These are phyloP conservation scores for Cucurbitaria berberidis DNA, from an alignment of 2,329 filamentous ascomycete genomes.

Conservation along the genomic window DNA sequence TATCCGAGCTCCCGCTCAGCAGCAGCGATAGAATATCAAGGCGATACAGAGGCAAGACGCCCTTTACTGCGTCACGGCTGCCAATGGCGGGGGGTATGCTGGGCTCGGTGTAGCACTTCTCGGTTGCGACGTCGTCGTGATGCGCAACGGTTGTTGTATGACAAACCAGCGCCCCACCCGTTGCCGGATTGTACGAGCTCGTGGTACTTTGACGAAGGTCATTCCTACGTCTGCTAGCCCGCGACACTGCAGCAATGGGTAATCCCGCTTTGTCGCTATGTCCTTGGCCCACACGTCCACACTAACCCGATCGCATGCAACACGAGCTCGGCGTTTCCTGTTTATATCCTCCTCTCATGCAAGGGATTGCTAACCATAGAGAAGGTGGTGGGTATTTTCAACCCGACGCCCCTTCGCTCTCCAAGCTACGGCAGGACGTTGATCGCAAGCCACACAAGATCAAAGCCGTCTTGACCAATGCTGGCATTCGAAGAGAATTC, in stretches of 20 bases:
- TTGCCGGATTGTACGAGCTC: not conserved
- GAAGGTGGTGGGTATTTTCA: slow-evolving; percentile 81
- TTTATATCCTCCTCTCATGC: not conserved
- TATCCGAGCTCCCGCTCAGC: not conserved
- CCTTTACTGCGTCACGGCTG: not conserved
- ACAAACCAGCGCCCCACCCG: not conserved
- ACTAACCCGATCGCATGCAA: not conserved
- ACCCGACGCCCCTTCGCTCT: slow-evolving; percentile 71
- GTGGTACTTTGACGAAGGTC: not conserved
- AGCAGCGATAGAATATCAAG: not conserved
- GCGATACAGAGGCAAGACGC: not conserved
- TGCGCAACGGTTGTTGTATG: not conserved
- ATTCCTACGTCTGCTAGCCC: not conserved
- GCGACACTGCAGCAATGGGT: not conserved
- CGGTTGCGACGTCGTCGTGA: not conserved
- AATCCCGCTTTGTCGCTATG: not conserved
- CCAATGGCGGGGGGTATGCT: not conserved
- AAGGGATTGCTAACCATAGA: slow-evolving; percentile 22
- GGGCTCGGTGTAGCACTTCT: not conserved
- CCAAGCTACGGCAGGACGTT: slow-evolving; percentile 73
- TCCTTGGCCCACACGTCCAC: not conserved
- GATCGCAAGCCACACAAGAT: slow-evolving; percentile 74
- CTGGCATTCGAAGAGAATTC: slow-evolving; percentile 68
- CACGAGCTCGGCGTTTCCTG: not conserved
- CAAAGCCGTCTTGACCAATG: slow-evolving; percentile 69